Conservation (phyloP, 306 rosid species). For the Medicago ruthenica region DNA sequence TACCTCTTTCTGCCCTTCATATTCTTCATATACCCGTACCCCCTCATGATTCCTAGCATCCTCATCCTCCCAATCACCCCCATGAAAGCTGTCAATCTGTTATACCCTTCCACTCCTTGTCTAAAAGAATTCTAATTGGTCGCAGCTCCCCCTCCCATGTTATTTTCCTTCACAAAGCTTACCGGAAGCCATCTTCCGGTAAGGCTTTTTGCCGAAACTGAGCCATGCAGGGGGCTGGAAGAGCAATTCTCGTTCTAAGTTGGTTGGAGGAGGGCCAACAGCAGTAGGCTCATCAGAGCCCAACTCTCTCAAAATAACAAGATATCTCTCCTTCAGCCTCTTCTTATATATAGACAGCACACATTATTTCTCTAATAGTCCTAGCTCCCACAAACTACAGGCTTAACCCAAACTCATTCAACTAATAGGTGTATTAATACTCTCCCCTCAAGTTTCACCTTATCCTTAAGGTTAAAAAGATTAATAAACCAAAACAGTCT, state of each 20-base stretch:
- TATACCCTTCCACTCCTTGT: background rate
- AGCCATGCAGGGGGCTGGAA: no score
- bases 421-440: background rate
- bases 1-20: background rate
- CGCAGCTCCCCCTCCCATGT: no score
- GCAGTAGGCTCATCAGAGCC: background rate
- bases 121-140: background rate
- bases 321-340: background rate
- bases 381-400: background rate
- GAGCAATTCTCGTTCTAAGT: background rate
- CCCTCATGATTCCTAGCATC: background rate
- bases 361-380: background rate
- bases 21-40: background rate
- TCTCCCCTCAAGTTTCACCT: background rate
- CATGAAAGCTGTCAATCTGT: background rate
- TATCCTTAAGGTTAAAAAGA: background rate
- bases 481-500: background rate
- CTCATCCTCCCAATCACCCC: background rate
- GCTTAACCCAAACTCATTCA: background rate
- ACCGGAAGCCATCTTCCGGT: no score
- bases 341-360: background rate
- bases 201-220: no score
- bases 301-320: background rate
- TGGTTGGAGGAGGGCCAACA: background rate
- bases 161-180: no score